These are phyloP conservation scores for Exserohilum rostratum DNA, from an alignment of 2,329 filamentous ascomycete species.

Conservation along the genomic window DNA sequence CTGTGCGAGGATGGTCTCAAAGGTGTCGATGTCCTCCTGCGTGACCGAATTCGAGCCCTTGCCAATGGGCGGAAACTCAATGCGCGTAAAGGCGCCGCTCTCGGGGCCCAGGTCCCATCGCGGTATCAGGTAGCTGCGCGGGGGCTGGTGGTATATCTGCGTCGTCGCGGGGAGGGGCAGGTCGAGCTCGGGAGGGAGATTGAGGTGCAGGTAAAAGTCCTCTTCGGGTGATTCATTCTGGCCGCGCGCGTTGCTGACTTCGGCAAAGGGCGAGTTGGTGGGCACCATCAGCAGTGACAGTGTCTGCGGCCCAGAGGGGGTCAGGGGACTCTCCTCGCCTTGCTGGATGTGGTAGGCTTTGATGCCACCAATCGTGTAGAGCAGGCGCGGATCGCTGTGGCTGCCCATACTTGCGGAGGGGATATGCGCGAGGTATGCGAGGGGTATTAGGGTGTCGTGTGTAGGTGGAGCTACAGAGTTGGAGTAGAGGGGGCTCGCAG, in stretches of 20 bases:
- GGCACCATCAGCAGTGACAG: constrained; percentile 95
- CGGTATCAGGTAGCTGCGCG: constrained; percentile 89
- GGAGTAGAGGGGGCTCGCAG: neutral
- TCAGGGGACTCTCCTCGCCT: constrained; percentile 83
- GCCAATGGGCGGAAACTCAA: constrained; percentile 83
- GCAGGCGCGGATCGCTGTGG: constrained; percentile 62
- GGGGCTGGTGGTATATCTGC: constrained; percentile 95
- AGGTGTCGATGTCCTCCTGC: constrained; percentile 93
- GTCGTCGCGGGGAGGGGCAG: constrained; percentile 92
- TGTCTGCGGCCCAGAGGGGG: constrained; percentile 84
- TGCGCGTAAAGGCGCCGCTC: constrained; percentile 86
- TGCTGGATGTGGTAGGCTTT: constrained; percentile 89
- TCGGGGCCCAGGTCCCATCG: constrained; percentile 92
- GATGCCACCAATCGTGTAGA: constrained; percentile 76
- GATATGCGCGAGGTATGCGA: constrained; percentile 16
- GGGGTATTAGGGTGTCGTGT: constrained; percentile 8
- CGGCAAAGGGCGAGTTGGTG: constrained; percentile 73
- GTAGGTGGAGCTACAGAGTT: neutral
- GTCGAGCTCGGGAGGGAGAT: constrained; percentile 92
- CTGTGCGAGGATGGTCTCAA: constrained; percentile 97
- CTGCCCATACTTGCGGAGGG: constrained; percentile 50
- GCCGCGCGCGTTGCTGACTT: constrained; percentile 62
- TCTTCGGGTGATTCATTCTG: constrained; percentile 63
- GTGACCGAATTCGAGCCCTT: constrained; percentile 67
- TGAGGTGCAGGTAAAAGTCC: constrained; percentile 96